Percentiles rank a stretch among this genome's conserved stretches.
Evolutionary conservation across 345 rosid species (phyloP).

Genomic region (Murraya koenigii): DNA sequence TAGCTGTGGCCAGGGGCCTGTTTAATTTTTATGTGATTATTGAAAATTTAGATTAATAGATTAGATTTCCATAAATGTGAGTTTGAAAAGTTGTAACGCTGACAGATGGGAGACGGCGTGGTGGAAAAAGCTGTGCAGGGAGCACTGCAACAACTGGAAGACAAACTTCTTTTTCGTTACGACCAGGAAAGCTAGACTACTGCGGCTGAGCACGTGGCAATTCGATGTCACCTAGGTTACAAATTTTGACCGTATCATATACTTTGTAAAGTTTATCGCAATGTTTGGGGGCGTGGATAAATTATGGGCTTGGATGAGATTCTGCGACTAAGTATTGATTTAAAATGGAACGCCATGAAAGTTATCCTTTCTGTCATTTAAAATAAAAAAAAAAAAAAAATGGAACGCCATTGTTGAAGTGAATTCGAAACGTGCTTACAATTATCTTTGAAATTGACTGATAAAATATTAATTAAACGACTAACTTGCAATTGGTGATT

Average conservation of each 20-base stretch:
- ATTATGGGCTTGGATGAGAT: no score
- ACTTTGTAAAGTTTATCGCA: background rate
- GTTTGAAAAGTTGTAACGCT: background rate
- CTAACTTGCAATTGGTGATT: background rate
- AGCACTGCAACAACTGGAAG: conserved; percentile 40
- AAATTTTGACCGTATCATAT: background rate
- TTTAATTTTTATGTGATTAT: no score
- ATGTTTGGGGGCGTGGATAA: no score
- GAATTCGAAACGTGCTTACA: no score
- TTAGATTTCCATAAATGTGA: background rate
- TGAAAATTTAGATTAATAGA: no score
- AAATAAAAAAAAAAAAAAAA: no score
- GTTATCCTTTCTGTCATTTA: no score
- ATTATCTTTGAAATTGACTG: no score
- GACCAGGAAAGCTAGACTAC: conserved; percentile 15
- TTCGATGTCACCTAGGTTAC: background rate
- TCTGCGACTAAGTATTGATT: no score
- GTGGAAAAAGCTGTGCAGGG: conserved; percentile 40
- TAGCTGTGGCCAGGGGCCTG: background rate
- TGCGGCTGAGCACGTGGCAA: background rate
- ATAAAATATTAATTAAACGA: background rate
- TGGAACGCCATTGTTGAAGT: no score
- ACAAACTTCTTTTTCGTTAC: conserved; percentile 23
- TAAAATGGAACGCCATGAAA: no score
- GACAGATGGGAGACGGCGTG: conserved; percentile 47